A percentile compares a stretch with the other conserved stretches of the same genome.
Conservation (phyloP, 208 protist genomes). For the Novymonas esmeraldas region DNA sequence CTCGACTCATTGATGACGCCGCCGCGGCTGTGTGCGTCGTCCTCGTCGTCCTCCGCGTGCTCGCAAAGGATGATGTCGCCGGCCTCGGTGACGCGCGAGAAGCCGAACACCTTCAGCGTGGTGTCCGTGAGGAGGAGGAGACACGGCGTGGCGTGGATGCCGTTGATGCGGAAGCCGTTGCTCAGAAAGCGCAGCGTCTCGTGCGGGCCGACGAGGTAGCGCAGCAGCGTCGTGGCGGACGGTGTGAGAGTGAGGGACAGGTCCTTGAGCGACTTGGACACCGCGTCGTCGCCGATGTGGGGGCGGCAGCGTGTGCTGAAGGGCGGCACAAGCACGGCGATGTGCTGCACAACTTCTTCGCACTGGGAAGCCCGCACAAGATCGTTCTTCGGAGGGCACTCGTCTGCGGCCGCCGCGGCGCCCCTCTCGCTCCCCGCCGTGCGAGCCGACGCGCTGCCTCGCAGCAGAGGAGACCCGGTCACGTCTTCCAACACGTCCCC, state of each 20-base stretch:
- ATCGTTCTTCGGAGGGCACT: conserved; percentile 28
- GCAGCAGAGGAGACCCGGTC: too few relatives aligned
- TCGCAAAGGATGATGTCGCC: conserved; percentile 89
- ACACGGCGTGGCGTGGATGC: conserved; percentile 84
- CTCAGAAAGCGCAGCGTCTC: conserved; percentile 85
- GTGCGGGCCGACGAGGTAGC: conserved; percentile 68
- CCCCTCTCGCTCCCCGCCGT: background rate
- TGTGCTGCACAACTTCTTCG: conserved; percentile 71
- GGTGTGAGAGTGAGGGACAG: conserved; percentile 46
- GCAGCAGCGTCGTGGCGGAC: conserved; percentile 73
- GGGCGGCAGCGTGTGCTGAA: conserved; percentile 63
- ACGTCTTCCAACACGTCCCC: background rate
- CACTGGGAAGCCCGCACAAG: conserved; percentile 51
- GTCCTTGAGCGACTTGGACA: conserved; percentile 48
- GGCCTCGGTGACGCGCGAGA: conserved; percentile 68
- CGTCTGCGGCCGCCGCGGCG: background rate
- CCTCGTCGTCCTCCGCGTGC: conserved; percentile 29
- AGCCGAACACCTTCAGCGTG: conserved; percentile 70
- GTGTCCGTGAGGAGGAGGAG: conserved; percentile 79
- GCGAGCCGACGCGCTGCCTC: background rate
- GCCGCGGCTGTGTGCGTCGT: conserved; percentile 9
- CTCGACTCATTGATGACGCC: conserved; percentile 6
- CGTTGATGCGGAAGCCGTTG: conserved; percentile 88
- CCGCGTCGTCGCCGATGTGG: conserved; percentile 32
- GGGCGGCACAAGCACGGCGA: conserved; percentile 60